A percentile compares a stretch with the other conserved stretches of the same genome.
These are phyloP conservation scores for Calonectria hongkongensis DNA, from an alignment of 2,329 filamentous ascomycete genomes.

Conservation along the genomic window DNA sequence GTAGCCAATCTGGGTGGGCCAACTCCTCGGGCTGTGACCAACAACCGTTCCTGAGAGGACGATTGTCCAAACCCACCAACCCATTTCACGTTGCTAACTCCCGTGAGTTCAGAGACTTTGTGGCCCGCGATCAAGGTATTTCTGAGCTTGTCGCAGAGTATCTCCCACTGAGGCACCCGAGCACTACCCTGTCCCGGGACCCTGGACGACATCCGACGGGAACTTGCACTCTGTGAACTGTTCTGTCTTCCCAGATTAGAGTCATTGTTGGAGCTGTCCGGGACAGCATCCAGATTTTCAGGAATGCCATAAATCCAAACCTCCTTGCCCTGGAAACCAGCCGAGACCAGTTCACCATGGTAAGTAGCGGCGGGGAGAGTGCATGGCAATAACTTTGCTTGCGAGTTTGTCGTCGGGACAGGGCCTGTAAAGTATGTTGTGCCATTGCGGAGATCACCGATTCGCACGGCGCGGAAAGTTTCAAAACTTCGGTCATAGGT, in stretches of 20 bases:
- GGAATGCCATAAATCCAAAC: slow-evolving; percentile 89
- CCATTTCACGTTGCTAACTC: slow-evolving; percentile 83
- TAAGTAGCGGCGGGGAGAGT: slow-evolving; percentile 82
- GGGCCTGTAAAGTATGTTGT: slow-evolving; percentile 88
- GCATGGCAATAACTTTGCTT: slow-evolving; percentile 78
- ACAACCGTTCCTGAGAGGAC: slow-evolving; percentile 73
- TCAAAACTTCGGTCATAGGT: slow-evolving; percentile 86
- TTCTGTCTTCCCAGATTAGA: slow-evolving; percentile 57
- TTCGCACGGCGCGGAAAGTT: slow-evolving; percentile 85
- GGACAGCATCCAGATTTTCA: slow-evolving; percentile 79
- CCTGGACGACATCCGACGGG: slow-evolving; percentile 58
- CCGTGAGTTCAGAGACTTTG: slow-evolving; percentile 78
- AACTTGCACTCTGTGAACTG: slow-evolving; percentile 55
- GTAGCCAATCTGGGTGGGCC: slow-evolving; percentile 73
- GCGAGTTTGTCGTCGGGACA: slow-evolving; percentile 68
- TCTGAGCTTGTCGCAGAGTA: slow-evolving; percentile 79
- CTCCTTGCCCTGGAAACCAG: slow-evolving; percentile 82
- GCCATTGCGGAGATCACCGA: slow-evolving; percentile 84
- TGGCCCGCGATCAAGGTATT: slow-evolving; percentile 83
- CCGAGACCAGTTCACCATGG: slow-evolving; percentile 81
- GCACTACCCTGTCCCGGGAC: slow-evolving; percentile 55
- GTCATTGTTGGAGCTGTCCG: slow-evolving; percentile 62
- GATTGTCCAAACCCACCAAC: slow-evolving; percentile 74
- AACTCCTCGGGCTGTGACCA: slow-evolving; percentile 84
- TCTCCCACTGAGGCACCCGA: slow-evolving; percentile 79